Evolutionary conservation across 2,329 filamentous ascomycete genomes (phyloP).

Genomic region (Basipetospora chlamydospora): DNA sequence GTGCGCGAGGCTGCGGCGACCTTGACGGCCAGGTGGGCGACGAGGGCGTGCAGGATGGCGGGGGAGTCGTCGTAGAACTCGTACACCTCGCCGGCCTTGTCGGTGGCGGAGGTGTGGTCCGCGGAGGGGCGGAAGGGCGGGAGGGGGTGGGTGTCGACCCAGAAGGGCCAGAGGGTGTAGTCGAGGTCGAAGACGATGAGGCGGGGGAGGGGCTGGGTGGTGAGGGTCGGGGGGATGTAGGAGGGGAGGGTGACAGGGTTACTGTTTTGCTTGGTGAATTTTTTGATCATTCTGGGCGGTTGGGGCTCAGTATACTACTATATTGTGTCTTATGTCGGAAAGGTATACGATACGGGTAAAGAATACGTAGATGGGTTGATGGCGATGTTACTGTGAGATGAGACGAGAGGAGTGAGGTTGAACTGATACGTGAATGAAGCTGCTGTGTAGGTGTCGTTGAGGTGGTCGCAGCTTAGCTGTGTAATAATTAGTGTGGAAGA

Average conservation of each 20-base stretch:
- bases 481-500: no score
- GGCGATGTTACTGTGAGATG: no score
- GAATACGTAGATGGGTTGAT: no score
- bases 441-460: no score
- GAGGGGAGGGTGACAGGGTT: slow-evolving; percentile 10
- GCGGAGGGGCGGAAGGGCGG: slow-evolving; percentile 47
- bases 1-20: slow-evolving; percentile 54
- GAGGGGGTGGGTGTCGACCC: slow-evolving; percentile 86
- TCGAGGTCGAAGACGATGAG: slow-evolving; percentile 90
- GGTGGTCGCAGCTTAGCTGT: no score
- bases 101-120: slow-evolving; percentile 27
- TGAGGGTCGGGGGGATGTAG: slow-evolving; percentile 26
- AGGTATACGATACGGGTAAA: no score
- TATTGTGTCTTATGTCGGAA: no score
- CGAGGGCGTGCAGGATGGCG: slow-evolving; percentile 47
- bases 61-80: slow-evolving; percentile 59
- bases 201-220: slow-evolving; percentile 53
- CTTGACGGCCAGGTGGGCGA: slow-evolving; percentile 40
- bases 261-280: slow-evolving; percentile 9
- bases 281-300: slow-evolving; percentile 3
- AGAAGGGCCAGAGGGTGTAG: slow-evolving; percentile 98
- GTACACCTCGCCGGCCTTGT: slow-evolving; percentile 50
- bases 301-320: no score
- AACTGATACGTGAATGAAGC: no score
- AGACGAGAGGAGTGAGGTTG: no score